Evolutionary conservation across 805 yeast species (phyloP), one percentile per base, ranked within the genome.

Genomic region (Blastobotrys americana): DNA sequence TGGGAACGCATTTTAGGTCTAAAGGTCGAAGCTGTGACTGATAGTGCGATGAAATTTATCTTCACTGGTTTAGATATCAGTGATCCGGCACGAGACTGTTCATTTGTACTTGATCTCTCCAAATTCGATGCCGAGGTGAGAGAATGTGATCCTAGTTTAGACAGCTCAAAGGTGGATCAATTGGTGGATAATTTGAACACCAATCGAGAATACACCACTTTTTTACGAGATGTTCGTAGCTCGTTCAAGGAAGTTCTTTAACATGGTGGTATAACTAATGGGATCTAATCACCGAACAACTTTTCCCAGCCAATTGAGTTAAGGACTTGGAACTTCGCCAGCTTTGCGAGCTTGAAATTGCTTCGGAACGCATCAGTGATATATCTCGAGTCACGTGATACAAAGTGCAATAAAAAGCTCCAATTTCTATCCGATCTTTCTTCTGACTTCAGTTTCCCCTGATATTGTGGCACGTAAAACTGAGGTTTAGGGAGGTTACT

Each of bases 1-100:
- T 77, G 72, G 60, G 84, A 80, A 48, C 59, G 65, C 33, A 62
- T 76, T 40, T 61, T 79, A 37, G 86, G 87, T 1, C 56, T 81
- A 45, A 64, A 65, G 28, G 70, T 81, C 16, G 77, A 74, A 44
- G 78, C 78, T 3, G 59, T 75, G 1, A 60, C 64, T 16, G 71
- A 69, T 5, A 76, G 73, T 43, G 51, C 69, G 27, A 56, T 81
- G 37, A 63, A 60, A 46, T 76, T 81, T 53, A 61, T 65, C 2
- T 80, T 80, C 54, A 58, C 57, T 1, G 73, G 73, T 39, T 63
- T 79, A 15, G 76, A 74, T 49, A 65, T 72, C 15, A 58, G 64
- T 27, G 63, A 76, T 41, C 56, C 66, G 36, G 66, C 66, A 33
- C 60, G 61, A 31, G 70, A 70, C 51, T 75, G 69, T 47, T 57